These are phyloP conservation scores for Aethionema arabicum DNA, from an alignment of 345 rosid species.

Conservation along the genomic window DNA sequence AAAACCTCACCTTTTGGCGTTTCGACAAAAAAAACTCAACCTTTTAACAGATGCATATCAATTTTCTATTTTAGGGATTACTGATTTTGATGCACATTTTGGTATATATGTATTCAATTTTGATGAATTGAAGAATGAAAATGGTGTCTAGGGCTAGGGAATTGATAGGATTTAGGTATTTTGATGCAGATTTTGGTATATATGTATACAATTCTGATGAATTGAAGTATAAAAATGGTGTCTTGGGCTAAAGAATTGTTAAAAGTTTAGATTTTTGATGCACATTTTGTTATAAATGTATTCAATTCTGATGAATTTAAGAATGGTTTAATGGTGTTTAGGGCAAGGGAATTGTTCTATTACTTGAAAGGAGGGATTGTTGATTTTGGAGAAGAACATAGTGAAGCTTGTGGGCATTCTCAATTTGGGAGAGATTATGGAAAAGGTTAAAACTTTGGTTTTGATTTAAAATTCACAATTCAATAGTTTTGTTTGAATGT, in stretches of 20 bases:
- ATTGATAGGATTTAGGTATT: neutral
- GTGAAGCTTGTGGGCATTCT: conserved; percentile 82
- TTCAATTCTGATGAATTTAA: neutral
- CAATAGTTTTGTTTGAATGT: neutral
- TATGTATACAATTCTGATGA: too few species aligned
- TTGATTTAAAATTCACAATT: neutral
- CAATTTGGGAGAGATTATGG: conserved; percentile 81
- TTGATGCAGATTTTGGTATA: too few species aligned
- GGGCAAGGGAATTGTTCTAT: conserved; percentile 95
- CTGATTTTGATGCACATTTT: neutral
- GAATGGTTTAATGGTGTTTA: conserved; percentile 17
- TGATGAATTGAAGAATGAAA: too few species aligned
- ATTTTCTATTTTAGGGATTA: neutral
- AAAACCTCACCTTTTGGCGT: too few species aligned
- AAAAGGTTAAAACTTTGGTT: conserved; percentile 45
- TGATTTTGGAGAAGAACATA: conserved; percentile 94
- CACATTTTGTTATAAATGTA: neutral
- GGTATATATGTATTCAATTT: neutral
- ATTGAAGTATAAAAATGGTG: neutral
- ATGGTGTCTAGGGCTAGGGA: neutral
- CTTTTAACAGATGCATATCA: too few species aligned
- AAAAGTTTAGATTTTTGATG: neutral
- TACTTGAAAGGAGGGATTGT: conserved; percentile 92
- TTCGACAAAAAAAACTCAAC: too few species aligned
- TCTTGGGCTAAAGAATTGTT: neutral